phyloP scores from a whole-genome alignment of 2,329 filamentous ascomycete genomes.

The Xylariaceae sp. region DNA sequence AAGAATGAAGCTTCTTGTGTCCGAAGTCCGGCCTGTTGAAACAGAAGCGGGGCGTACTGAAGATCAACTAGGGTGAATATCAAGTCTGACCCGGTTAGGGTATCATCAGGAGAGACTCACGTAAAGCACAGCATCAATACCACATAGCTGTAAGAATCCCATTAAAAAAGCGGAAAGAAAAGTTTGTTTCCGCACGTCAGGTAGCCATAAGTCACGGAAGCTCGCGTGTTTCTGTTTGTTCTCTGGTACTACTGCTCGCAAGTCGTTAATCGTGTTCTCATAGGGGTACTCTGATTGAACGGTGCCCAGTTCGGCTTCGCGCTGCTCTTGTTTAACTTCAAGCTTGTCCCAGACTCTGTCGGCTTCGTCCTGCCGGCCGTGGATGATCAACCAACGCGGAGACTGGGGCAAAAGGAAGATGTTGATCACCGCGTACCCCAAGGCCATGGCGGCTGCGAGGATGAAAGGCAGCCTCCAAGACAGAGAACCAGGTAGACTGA shows the following conservation, averaged over 20 bases:
- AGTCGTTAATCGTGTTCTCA: too few species aligned
- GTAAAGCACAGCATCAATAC: conserved; percentile 58
- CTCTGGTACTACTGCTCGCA: too few species aligned
- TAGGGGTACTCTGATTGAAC: too few species aligned
- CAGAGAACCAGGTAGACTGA: conserved; percentile 34
- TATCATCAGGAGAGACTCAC: too few species aligned
- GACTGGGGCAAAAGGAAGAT: conserved; percentile 41
- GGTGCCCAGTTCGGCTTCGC: too few species aligned
- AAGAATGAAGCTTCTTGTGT: conserved; percentile 34
- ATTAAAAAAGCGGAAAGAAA: conserved; percentile 54
- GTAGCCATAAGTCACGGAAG: too few species aligned
- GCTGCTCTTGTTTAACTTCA: too few species aligned
- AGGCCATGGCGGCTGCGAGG: conserved; percentile 34
- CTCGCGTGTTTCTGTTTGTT: too few species aligned
- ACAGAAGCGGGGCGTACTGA: conserved; percentile 59
- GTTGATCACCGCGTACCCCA: conserved; percentile 28
- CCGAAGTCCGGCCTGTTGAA: conserved; percentile 54
- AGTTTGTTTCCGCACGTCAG: conserved; percentile 44
- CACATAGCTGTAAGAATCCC: conserved; percentile 55
- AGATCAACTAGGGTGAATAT: too few species aligned
- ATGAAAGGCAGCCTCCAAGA: conserved; percentile 55
- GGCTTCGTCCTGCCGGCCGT: conserved; percentile 42
- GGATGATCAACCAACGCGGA: conserved; percentile 52
- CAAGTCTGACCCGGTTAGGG: too few species aligned
- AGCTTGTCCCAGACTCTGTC: conserved; percentile 36